Base-by-base conservation (phyloP, 805 yeast genomes). In the Kuraishia cidri region DNA sequence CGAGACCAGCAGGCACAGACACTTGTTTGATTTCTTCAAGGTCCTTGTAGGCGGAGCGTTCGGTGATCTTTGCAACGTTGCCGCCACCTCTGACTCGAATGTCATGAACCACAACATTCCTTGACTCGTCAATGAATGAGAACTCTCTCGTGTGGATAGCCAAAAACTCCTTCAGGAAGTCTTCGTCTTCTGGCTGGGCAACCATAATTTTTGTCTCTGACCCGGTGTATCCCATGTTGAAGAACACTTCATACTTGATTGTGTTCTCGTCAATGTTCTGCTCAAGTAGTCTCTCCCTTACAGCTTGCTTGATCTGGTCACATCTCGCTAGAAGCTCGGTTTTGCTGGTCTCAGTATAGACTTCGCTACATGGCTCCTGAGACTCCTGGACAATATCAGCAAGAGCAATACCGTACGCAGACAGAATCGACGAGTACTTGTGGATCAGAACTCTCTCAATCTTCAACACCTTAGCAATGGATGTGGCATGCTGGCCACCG, bases 131-230 rank as follows among this genome's bases (percentile, higher is more conserved):
- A 33, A 37, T 51, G 40, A 56, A 56, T 1, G 54, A 52, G 33
- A 56, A 54, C 36, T 56, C 62, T 26, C 57, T 37, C 33, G 51
- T 45, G 33, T 56, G 62, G 11, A 36, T 42, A 22, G 44, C 45
- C 29, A 45, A 42, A 35, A 56, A 56, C 1, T 35, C 28, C 5
- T 31, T 12, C 4, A 41, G 25, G 28, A 50, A 52, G 26, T 46
- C 52, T 1, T 38, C 32, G 26, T 41, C 42, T 18, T 44, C 42
- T 6, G 46, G 50, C 14, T 47, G 53, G 10, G 53, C 54, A n/a
- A 82, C 73, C 82, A 87, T 80, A 40, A 88, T 58, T 26, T 81
- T 78, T 3, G 95, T 81, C 47, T 88, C 96, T n/a, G 95, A 80
- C 6, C 96, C 96, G 40, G 74, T 74, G 49, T 83, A 88, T 47